These are phyloP conservation scores for Phytopythium sindhum DNA, from an alignment of 352 stramenopile species.

Conservation along the genomic window DNA sequence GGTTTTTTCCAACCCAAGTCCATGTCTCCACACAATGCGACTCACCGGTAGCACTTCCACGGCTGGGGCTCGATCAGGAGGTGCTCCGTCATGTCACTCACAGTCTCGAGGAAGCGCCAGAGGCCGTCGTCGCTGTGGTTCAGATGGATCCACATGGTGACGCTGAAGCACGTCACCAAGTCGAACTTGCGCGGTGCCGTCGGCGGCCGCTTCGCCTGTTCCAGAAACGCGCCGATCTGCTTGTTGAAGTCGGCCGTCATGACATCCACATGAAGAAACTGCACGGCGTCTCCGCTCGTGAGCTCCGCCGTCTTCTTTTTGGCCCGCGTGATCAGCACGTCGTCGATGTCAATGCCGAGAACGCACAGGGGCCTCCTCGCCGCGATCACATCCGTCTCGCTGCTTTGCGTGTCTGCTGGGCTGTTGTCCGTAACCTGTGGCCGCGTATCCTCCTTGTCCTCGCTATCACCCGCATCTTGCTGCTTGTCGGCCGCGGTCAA, in stretches of 20 bases:
- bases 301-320: conserved; percentile 32
- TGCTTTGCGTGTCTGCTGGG: not conserved
- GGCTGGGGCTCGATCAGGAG: conserved; percentile 79
- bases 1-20: not conserved
- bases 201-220: conserved; percentile 31
- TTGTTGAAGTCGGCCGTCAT: conserved; percentile 44
- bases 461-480: not conserved
- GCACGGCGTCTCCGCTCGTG: conserved; percentile 28
- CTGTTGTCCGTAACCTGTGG: not conserved
- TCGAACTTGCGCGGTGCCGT: conserved; percentile 45
- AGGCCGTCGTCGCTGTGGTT: conserved; percentile 83
- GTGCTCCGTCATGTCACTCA: conserved; percentile 60
- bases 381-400: conserved; percentile 10
- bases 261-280: conserved; percentile 59
- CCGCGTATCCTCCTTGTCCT: not conserved
- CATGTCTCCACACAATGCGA: conserved; percentile 1
- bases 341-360: conserved; percentile 73
- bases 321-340: conserved; percentile 58
- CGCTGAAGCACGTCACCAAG: conserved; percentile 77
- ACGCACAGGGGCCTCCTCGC: conserved; percentile 44
- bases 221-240: conserved; percentile 38
- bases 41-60: conserved; percentile 84
- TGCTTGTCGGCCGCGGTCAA: conserved; percentile 14
- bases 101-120: conserved; percentile 60
- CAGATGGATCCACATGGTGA: conserved; percentile 89